Evolutionary conservation across 140 eudicot species (phyloP).

Genomic region (Bidens hawaiensis): DNA sequence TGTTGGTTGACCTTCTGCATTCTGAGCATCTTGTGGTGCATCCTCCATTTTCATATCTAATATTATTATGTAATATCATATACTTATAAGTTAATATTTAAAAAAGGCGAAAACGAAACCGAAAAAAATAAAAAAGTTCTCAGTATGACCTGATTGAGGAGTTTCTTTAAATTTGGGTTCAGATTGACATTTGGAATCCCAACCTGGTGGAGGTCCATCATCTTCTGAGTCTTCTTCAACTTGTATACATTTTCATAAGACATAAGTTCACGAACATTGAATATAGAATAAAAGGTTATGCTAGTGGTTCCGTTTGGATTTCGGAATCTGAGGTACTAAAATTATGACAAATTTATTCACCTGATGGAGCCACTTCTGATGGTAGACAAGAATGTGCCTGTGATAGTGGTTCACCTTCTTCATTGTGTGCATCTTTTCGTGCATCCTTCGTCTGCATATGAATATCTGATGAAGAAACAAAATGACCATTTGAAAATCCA

Average conservation of each 20-base stretch:
- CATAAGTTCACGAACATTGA: neutral
- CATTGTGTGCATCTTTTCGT: slow-evolving; percentile 11
- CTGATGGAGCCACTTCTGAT: slow-evolving; percentile 20
- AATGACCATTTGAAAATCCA: neutral
- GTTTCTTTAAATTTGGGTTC: slow-evolving; percentile 16
- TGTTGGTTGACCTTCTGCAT: slow-evolving; percentile 22
- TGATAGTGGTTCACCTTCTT: slow-evolving; percentile 31
- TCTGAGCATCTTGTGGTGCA: slow-evolving; percentile 3
- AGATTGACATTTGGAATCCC: slow-evolving; percentile 37
- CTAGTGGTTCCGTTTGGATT: no score
- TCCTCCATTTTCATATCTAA: slow-evolving; percentile 30
- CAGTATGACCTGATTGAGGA: slow-evolving; percentile 30
- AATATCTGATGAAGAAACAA: slow-evolving; percentile 17
- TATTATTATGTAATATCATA: no score
- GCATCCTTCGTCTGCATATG: slow-evolving; percentile 20
- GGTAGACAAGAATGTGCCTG: slow-evolving; percentile 28
- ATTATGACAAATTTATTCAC: slow-evolving; percentile 19
- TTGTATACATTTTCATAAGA: slow-evolving; percentile 9
- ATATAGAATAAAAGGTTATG: neutral
- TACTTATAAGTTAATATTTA: no score
- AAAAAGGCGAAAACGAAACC: neutral
- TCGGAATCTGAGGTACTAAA: neutral
- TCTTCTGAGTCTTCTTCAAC: slow-evolving; percentile 34
- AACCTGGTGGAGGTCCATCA: slow-evolving; percentile 65
- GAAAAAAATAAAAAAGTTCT: neutral